Evolutionary conservation across 208 protist species (phyloP).

Genomic region (Kentomonas sorsogonicus): DNA sequence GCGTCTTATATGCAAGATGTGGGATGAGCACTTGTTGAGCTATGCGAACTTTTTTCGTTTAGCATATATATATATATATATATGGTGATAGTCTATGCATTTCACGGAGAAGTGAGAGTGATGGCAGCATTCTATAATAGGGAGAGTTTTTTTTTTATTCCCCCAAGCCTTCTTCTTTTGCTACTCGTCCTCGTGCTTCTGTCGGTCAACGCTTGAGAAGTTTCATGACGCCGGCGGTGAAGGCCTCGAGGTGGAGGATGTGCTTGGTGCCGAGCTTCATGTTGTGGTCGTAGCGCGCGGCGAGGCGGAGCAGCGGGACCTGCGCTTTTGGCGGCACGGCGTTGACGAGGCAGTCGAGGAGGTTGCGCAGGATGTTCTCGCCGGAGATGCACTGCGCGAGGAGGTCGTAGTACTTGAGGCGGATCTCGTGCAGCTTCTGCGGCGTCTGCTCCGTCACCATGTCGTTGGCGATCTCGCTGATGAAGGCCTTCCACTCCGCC

Average conservation of each 20-base stretch:
- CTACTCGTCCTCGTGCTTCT: background rate
- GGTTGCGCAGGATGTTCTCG: slow-evolving; percentile 89
- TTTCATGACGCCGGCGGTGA: slow-evolving; percentile 88
- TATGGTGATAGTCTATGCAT: too few relatives aligned
- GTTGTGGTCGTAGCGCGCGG: slow-evolving; percentile 95
- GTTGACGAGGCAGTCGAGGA: slow-evolving; percentile 82
- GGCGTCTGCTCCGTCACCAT: slow-evolving; percentile 95
- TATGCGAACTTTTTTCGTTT: background rate
- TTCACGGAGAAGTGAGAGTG: too few relatives aligned
- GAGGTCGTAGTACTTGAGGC: slow-evolving; percentile 97
- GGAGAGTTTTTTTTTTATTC: background rate
- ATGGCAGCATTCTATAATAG: too few relatives aligned
- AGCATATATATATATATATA: background rate
- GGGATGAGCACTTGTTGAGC: too few relatives aligned
- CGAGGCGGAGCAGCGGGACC: slow-evolving; percentile 81
- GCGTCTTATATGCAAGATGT: too few relatives aligned
- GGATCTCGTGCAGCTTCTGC: slow-evolving; percentile 87
- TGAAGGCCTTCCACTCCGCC: slow-evolving; percentile 96
- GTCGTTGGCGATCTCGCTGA: slow-evolving; percentile 86
- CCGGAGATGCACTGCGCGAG: slow-evolving; percentile 98
- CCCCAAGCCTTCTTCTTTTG: background rate
- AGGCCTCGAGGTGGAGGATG: slow-evolving; percentile 99
- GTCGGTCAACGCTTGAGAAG: slow-evolving; percentile 57
- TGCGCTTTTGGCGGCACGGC: slow-evolving; percentile 69
- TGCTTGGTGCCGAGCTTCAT: slow-evolving; percentile 95